Evolutionary conservation across 2,329 filamentous ascomycete species (phyloP).

Genomic region (Metarhizium sp.): DNA sequence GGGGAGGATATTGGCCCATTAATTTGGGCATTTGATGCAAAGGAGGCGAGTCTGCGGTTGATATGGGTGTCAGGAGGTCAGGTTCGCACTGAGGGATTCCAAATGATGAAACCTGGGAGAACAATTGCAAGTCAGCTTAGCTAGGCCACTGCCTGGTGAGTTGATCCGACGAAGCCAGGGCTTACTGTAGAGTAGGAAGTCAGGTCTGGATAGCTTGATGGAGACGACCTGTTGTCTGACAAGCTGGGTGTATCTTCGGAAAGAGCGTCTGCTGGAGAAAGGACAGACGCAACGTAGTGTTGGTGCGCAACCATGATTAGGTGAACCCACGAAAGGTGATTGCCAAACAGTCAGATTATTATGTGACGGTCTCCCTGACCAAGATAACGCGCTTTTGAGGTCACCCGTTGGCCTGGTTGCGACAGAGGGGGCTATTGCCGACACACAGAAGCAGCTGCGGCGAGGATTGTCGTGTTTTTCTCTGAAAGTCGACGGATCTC

Average conservation of each 20-base stretch:
- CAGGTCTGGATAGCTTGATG: slow-evolving; percentile 20
- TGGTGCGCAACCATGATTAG: slow-evolving; percentile 27
- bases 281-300: slow-evolving; percentile 22
- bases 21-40: slow-evolving; percentile 34
- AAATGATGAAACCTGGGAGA: slow-evolving; percentile 20
- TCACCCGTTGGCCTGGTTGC: neutral
- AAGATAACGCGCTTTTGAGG: neutral
- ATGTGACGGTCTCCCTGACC: neutral
- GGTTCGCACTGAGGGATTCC: slow-evolving; percentile 30
- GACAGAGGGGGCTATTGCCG: neutral
- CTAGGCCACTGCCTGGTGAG: neutral
- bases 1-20: slow-evolving; percentile 28
- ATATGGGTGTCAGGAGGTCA: slow-evolving; percentile 41
- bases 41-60: slow-evolving; percentile 37
- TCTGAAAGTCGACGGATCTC: neutral
- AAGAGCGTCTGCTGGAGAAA: slow-evolving; percentile 21
- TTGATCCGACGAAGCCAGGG: slow-evolving; percentile 4
- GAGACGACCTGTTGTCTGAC: slow-evolving; percentile 15
- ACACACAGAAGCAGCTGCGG: neutral
- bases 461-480: neutral
- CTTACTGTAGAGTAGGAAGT: slow-evolving; percentile 23
- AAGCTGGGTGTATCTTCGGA: slow-evolving; percentile 17
- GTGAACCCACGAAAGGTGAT: slow-evolving; percentile 2
- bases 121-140: neutral
- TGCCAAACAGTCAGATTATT: slow-evolving; percentile 1